Percentiles rank a stretch among this genome's conserved stretches.
Conservation (phyloP, 2,329 filamentous ascomycete species). For the Monosporascus sp. region DNA sequence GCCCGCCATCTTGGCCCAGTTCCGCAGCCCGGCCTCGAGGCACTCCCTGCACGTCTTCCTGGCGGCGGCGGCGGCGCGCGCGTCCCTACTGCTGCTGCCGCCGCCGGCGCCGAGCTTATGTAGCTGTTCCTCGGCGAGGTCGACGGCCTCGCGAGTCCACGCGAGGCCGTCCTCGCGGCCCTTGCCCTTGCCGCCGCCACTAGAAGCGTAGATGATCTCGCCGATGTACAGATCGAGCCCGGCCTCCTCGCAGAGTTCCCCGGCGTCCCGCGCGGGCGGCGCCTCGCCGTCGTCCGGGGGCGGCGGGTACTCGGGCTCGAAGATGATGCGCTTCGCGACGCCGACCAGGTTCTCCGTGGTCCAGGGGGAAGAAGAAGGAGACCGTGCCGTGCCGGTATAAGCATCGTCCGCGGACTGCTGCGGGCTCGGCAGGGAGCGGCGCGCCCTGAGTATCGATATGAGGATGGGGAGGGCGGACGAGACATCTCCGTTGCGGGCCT, state of each 20-base stretch:
- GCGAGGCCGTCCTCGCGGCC: conserved; percentile 65
- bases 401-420: background rate
- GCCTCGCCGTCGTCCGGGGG: conserved; percentile 65
- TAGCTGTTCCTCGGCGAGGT: conserved; percentile 67
- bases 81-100: conserved; percentile 14
- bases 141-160: conserved; percentile 87
- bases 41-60: conserved; percentile 69
- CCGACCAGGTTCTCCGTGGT: conserved; percentile 20
- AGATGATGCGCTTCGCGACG: conserved; percentile 24
- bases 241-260: conserved; percentile 76
- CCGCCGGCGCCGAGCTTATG: conserved; percentile 32
- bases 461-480: conserved; percentile 73
- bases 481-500: conserved; percentile 63
- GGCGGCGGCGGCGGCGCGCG: conserved; percentile 38
- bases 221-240: conserved; percentile 85
- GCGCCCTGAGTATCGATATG: conserved; percentile 75
- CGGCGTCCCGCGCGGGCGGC: conserved; percentile 57
- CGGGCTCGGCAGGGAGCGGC: conserved; percentile 49
- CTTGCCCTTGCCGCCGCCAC: conserved; percentile 22
- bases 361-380: conserved; percentile 11
- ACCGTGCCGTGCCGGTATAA: conserved; percentile 4
- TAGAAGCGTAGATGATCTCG: conserved; percentile 75
- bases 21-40: conserved; percentile 66
- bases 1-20: conserved; percentile 78
- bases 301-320: conserved; percentile 61